phyloP scores from a whole-genome alignment of 306 rosid species.

The Medicago truncatula region MtrunA17r5.0-ANR NC_053044.1:10366001-10366500 shows the following conservation, averaged over 20 bases:
- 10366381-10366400: too few species aligned
- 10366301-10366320: too few species aligned
- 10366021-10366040: slow-evolving; percentile 83
- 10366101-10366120: slow-evolving; percentile 14
- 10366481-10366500: neutral
- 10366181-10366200: neutral
- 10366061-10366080: neutral
- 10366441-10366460: neutral
- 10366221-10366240: too few species aligned
- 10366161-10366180: neutral
- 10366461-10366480: neutral
- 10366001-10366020: slow-evolving; percentile 83
- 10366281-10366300: too few species aligned
- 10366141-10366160: slow-evolving; percentile 16
- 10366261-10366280: too few species aligned
- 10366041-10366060: slow-evolving; percentile 94
- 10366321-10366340: too few species aligned
- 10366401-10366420: neutral
- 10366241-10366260: too few species aligned
- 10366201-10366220: neutral
- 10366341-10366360: too few species aligned
- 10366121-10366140: slow-evolving; percentile 8
- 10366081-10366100: slow-evolving; percentile 1
- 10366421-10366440: slow-evolving; percentile 16
- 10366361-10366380: too few species aligned